Evolutionary conservation across 2,329 filamentous ascomycete genomes (phyloP).

Genomic region (Arthrobotrys sinensis): DNA sequence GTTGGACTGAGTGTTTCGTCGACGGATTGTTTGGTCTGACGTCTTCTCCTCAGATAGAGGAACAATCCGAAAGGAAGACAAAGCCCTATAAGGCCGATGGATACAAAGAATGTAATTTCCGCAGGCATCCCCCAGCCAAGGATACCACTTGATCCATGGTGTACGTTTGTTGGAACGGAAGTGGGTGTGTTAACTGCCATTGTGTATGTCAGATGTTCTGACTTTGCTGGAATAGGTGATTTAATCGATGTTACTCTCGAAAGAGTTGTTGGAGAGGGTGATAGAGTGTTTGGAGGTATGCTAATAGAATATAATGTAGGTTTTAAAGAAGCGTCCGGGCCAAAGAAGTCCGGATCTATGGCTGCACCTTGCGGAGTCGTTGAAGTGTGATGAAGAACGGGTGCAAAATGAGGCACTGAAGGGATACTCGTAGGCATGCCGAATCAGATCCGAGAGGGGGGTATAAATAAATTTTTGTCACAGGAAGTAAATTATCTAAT

Average conservation of each 20-base stretch:
- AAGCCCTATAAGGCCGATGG: slow-evolving; percentile 35
- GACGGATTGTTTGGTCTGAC: slow-evolving; percentile 9
- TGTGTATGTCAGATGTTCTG: slow-evolving; percentile 26
- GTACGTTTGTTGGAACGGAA: neutral
- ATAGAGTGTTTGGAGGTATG: slow-evolving; percentile 3
- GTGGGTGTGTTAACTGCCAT: slow-evolving; percentile 38
- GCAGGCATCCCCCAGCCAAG: slow-evolving; percentile 50
- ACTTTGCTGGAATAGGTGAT: slow-evolving; percentile 52
- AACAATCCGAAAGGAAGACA: slow-evolving; percentile 41
- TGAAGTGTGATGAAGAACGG: slow-evolving; percentile 17
- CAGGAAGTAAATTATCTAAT: slow-evolving; percentile 23
- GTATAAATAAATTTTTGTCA: slow-evolving; percentile 29
- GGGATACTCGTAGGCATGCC: slow-evolving; percentile 31
- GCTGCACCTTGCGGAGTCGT: slow-evolving; percentile 23
- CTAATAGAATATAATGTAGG: slow-evolving; percentile 21
- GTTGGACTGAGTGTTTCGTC: slow-evolving; percentile 19
- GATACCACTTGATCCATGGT: slow-evolving; percentile 28
- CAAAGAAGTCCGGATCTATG: slow-evolving; percentile 54
- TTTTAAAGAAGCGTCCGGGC: slow-evolving; percentile 31
- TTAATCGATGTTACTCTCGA: slow-evolving; percentile 14
- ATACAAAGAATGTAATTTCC: slow-evolving; percentile 50
- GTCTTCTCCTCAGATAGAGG: slow-evolving; percentile 38
- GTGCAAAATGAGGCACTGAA: slow-evolving; percentile 44
- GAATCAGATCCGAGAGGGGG: slow-evolving; percentile 4
- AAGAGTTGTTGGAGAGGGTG: neutral